A percentile compares a stretch with the other conserved stretches of the same genome.
Conservation (phyloP, 2,329 filamentous ascomycete species). For the Samsoniella hepiali region DNA sequence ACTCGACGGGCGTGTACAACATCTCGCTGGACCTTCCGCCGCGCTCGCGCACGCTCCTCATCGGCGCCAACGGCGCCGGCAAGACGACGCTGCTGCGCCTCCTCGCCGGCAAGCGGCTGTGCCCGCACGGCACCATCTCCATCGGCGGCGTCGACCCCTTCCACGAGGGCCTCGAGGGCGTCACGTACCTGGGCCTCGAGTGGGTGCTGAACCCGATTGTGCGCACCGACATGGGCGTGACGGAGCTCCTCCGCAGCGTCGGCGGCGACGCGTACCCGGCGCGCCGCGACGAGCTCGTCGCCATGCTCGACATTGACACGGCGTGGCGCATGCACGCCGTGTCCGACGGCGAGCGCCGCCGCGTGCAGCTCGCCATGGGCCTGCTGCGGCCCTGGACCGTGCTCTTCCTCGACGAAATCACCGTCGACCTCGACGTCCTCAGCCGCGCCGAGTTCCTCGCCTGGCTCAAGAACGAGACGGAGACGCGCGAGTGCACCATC, state of each 20-base stretch:
- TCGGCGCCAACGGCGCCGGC: conserved; percentile 94
- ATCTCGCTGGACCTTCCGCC: conserved; percentile 75
- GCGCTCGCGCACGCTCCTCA: conserved; percentile 81
- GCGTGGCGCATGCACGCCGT: conserved; percentile 96
- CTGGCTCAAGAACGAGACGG: conserved; percentile 86
- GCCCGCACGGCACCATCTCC: conserved; percentile 69
- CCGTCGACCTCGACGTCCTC: conserved; percentile 89
- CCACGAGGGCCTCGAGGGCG: conserved; percentile 82
- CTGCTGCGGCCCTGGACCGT: conserved; percentile 88
- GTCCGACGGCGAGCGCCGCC: conserved; percentile 82
- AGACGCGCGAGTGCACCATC: conserved; percentile 77
- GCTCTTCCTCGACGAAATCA: conserved; percentile 91
- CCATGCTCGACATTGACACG: conserved; percentile 87
- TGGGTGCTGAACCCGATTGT: conserved; percentile 98
- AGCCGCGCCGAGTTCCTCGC: conserved; percentile 78
- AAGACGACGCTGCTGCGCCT: conserved; percentile 96
- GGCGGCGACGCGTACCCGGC: conserved; percentile 80
- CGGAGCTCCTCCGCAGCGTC: conserved; percentile 77
- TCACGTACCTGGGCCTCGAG: conserved; percentile 95
- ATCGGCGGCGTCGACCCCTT: conserved; percentile 89
- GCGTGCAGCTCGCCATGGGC: conserved; percentile 96
- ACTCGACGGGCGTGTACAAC: conserved; percentile 71
- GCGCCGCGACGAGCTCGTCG: conserved; percentile 80
- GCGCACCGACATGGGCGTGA: conserved; percentile 88
- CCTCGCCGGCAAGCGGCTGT: conserved; percentile 90